These are phyloP conservation scores for Ophiostoma australiae DNA, from an alignment of 2,329 filamentous ascomycete species.

Conservation along the genomic window DNA sequence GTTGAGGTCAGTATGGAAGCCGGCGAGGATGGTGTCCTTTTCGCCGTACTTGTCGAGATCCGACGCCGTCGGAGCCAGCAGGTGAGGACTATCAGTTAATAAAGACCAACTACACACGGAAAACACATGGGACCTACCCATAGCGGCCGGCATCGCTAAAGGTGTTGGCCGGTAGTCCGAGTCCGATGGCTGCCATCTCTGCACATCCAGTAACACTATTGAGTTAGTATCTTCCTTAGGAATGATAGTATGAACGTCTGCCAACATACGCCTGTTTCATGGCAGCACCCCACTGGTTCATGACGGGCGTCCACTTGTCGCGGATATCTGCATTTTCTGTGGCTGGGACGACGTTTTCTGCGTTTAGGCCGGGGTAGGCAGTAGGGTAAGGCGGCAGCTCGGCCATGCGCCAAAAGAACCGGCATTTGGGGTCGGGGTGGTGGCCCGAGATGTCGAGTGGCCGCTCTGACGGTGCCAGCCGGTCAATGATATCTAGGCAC, in stretches of 20 bases:
- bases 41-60: conserved; percentile 51
- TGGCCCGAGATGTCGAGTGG: conserved; percentile 55
- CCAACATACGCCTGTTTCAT: conserved; percentile 55
- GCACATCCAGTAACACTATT: conserved; percentile 47
- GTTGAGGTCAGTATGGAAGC: conserved; percentile 61
- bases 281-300: conserved; percentile 54
- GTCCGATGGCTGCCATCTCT: conserved; percentile 54
- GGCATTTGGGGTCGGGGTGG: conserved; percentile 56
- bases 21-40: conserved; percentile 55
- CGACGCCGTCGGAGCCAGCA: conserved; percentile 57
- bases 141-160: conserved; percentile 54
- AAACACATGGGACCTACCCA: conserved; percentile 35
- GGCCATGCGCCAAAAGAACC: conserved; percentile 60
- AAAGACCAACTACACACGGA: background rate
- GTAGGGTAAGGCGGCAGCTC: conserved; percentile 51
- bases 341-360: conserved; percentile 48
- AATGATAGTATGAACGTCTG: background rate
- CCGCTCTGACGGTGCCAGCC: conserved; percentile 50
- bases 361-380: conserved; percentile 52
- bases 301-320: conserved; percentile 49
- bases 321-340: conserved; percentile 43
- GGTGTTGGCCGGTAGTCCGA: conserved; percentile 48
- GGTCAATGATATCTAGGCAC: conserved; percentile 52
- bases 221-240: background rate
- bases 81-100: conserved; percentile 41